Evolutionary conservation across 176 grass and related monocot species (phyloP), one percentile per base, ranked within the genome.

Genomic region (Triticum monococcum): DNA sequence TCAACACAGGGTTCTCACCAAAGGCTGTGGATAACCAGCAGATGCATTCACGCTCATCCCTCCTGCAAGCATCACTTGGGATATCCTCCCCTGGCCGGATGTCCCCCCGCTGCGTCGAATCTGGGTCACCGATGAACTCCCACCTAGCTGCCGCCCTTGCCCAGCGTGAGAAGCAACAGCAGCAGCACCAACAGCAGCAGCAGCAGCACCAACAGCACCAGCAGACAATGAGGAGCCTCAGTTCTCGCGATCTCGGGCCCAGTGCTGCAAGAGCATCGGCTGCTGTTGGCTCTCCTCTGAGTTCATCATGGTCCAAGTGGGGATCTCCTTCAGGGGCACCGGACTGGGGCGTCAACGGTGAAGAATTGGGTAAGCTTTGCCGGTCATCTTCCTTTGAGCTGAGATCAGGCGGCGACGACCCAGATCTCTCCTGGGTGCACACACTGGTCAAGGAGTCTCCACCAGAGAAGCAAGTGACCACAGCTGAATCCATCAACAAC

Each of bases 391-490:
- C 95, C 18, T 97, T 97, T 81, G 95, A 97, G 46, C 67, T 91
- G 81, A 83, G 82, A 23, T 91, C 68, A 77, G 88, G 80, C 48
- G 62, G 81, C 14, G 94, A 94, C 38, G 94, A 97, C 45, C 94
- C 92, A 20, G 94, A 97, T 82, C 70, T 97, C 22, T 97, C 94
- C 22, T 97, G 94, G 94, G 91, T 96, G 12, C 91, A 96, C 75
- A 91, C 94, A 56, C 66, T 96, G 68, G 89, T 93, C 18, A 96
- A 89, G 63, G 94, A 97, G 84, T 91, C 94, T 64, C 91, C 91
- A 71, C 86, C 91, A 64, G 92, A 94, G 78, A 94, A 91, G 80
- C 73, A 88, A 84, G 68, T 75, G 59, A 80, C 86, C 12, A 38
- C 72, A 5, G 75, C 85, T 18, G 87, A 85, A 31, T 63, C 85